Evolutionary conservation across 2,329 filamentous ascomycete genomes (phyloP).

Genomic region (Diaporthe citri): DNA sequence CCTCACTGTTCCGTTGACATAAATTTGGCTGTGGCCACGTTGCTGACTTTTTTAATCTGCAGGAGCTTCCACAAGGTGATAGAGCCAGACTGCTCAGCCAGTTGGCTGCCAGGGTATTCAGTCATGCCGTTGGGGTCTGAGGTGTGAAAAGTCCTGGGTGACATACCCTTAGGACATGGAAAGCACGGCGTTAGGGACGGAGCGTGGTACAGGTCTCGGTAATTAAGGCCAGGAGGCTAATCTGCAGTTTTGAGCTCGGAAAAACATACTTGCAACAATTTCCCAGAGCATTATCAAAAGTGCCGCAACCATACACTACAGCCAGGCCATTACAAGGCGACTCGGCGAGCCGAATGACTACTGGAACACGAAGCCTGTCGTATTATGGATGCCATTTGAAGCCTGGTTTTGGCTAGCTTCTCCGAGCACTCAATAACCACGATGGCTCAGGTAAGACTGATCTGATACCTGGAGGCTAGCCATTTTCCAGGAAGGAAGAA

Average conservation of each 20-base stretch:
- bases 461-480: background rate
- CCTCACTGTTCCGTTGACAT: background rate
- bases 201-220: background rate
- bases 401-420: background rate
- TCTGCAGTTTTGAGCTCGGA: background rate
- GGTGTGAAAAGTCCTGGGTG: background rate
- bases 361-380: background rate
- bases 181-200: slow-evolving; percentile 37
- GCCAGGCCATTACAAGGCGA: background rate
- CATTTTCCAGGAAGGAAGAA: no score
- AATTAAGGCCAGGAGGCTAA: background rate
- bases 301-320: background rate
- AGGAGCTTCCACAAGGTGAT: slow-evolving; percentile 87
- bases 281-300: background rate
- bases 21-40: slow-evolving; percentile 26
- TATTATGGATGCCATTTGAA: background rate
- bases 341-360: background rate
- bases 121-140: slow-evolving; percentile 75
- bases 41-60: slow-evolving; percentile 33
- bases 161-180: background rate
- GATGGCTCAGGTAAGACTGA: background rate
- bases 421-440: no score
- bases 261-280: background rate
- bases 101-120: slow-evolving; percentile 88
- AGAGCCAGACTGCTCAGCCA: slow-evolving; percentile 85